A percentile compares a stretch with the other conserved stretches of the same genome.
Evolutionary conservation across 768 basidiomycete genomes (phyloP).

Genomic region (Cyclocybe cylindracea): DNA sequence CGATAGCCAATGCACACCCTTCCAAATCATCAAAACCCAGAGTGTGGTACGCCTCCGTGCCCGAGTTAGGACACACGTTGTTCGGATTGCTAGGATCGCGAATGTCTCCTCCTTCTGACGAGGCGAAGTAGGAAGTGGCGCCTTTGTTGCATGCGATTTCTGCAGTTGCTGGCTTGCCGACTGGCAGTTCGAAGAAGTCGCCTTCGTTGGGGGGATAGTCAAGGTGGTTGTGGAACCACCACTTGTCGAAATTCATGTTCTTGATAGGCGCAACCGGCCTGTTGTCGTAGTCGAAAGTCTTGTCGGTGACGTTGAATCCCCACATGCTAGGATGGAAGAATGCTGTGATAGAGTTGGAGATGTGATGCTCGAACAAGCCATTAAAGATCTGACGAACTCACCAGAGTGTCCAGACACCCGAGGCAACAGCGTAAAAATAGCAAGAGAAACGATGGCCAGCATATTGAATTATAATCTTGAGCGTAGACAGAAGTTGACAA

Average conservation of each 20-base stretch:
- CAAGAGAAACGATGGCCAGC: conserved; percentile 17
- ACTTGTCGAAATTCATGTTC: conserved; percentile 50
- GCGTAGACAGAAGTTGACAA: neutral
- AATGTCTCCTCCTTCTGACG: conserved; percentile 54
- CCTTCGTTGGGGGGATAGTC: conserved; percentile 53
- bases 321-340: conserved; percentile 61
- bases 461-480: conserved; percentile 13
- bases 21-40: conserved; percentile 51
- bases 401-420: conserved; percentile 31
- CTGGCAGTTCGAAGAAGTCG: conserved; percentile 62
- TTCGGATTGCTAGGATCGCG: conserved; percentile 48
- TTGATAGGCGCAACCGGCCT: conserved; percentile 52
- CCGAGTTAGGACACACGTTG: conserved; percentile 51
- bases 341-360: conserved; percentile 29
- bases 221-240: conserved; percentile 71
- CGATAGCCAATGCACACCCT: conserved; percentile 72
- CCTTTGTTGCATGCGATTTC: conserved; percentile 64
- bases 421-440: conserved; percentile 14
- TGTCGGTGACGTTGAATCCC: conserved; percentile 65
- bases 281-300: conserved; percentile 62
- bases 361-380: too few relatives aligned
- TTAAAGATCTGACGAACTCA: conserved; percentile 6
- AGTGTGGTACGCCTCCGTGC: conserved; percentile 53
- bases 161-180: conserved; percentile 51
- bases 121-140: conserved; percentile 56